Conservation (phyloP, 2,329 filamentous ascomycete genomes). For the Botryosphaeria agaves region DNA sequence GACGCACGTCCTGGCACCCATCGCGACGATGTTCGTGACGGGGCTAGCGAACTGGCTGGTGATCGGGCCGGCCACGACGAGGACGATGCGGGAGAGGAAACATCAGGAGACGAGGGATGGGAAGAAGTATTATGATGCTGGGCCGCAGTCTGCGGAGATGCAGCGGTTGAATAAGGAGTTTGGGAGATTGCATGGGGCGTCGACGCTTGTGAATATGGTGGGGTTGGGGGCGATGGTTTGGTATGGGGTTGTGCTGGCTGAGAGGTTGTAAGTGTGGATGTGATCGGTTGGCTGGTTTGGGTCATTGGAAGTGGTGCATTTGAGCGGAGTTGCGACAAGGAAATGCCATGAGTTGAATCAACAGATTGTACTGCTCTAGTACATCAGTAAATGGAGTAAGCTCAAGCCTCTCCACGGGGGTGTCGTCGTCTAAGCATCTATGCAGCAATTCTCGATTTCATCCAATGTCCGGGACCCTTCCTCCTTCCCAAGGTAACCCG, state of each 20-base stretch:
- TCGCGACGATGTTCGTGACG: conserved; percentile 52
- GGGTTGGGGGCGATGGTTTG: conserved; percentile 51
- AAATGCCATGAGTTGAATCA: too few species aligned
- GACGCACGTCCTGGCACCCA: too few species aligned
- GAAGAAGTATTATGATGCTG: conserved; percentile 66
- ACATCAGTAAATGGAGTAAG: too few species aligned
- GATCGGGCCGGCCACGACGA: conserved; percentile 58
- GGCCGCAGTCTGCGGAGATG: conserved; percentile 78
- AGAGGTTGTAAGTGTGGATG: conserved; percentile 28
- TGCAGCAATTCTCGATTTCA: too few species aligned
- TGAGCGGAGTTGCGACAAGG: too few species aligned
- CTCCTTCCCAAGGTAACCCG: too few species aligned
- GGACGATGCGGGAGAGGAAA: conserved; percentile 57
- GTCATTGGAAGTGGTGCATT: too few species aligned
- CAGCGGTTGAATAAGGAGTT: conserved; percentile 61
- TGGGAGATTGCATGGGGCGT: conserved; percentile 62
- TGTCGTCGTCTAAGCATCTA: too few species aligned
- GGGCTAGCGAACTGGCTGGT: conserved; percentile 53
- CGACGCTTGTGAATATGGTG: conserved; percentile 59
- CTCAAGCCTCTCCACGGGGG: too few species aligned
- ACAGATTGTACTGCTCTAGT: too few species aligned
- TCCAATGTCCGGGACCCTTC: too few species aligned
- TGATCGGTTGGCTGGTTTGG: too few species aligned
- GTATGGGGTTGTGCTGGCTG: conserved; percentile 63
- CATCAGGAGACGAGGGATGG: conserved; percentile 77